Evolutionary conservation across 2,329 filamentous ascomycete genomes (phyloP).

Genomic region (Claviceps sp.): DNA sequence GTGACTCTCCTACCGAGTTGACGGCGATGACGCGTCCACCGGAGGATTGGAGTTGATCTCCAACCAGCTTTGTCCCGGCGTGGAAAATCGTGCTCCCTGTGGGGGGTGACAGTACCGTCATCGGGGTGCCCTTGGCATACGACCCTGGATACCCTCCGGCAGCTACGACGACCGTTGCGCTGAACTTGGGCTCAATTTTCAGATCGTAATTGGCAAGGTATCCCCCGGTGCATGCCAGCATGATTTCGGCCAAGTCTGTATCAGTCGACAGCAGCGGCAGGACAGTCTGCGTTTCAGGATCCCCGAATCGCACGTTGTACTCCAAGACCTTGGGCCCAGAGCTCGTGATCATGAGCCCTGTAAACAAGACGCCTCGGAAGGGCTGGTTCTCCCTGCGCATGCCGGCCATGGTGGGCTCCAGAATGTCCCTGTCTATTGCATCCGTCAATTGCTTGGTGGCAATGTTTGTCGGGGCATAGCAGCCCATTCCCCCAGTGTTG

Average conservation of each 20-base stretch:
- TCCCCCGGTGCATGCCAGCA: slow-evolving; percentile 70
- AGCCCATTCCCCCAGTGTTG: slow-evolving; percentile 97
- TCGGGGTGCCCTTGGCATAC: slow-evolving; percentile 66
- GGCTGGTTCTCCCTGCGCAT: slow-evolving; percentile 70
- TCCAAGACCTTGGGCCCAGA: slow-evolving; percentile 71
- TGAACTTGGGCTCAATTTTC: slow-evolving; percentile 55
- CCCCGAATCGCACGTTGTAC: slow-evolving; percentile 88
- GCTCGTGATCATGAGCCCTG: slow-evolving; percentile 81
- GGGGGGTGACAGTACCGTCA: slow-evolving; percentile 32
- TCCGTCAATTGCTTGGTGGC: slow-evolving; percentile 63
- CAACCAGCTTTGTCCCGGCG: slow-evolving; percentile 63
- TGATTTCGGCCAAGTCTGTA: slow-evolving; percentile 75
- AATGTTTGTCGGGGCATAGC: slow-evolving; percentile 78
- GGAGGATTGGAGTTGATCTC: slow-evolving; percentile 55
- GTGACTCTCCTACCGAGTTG: slow-evolving; percentile 58
- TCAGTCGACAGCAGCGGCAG: slow-evolving; percentile 64
- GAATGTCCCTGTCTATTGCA: slow-evolving; percentile 66
- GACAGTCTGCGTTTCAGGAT: slow-evolving; percentile 82
- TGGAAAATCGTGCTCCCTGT: slow-evolving; percentile 66
- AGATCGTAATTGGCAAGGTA: slow-evolving; percentile 58
- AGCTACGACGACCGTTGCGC: slow-evolving; percentile 86
- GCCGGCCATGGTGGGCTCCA: slow-evolving; percentile 77
- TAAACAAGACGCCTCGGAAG: slow-evolving; percentile 68
- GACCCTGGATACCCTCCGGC: slow-evolving; percentile 80
- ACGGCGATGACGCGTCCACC: slow-evolving; percentile 89